Percentiles rank a stretch among this genome's conserved stretches.
Evolutionary conservation across 768 basidiomycete species (phyloP).

Genomic region (Lentinula sp.): DNA sequence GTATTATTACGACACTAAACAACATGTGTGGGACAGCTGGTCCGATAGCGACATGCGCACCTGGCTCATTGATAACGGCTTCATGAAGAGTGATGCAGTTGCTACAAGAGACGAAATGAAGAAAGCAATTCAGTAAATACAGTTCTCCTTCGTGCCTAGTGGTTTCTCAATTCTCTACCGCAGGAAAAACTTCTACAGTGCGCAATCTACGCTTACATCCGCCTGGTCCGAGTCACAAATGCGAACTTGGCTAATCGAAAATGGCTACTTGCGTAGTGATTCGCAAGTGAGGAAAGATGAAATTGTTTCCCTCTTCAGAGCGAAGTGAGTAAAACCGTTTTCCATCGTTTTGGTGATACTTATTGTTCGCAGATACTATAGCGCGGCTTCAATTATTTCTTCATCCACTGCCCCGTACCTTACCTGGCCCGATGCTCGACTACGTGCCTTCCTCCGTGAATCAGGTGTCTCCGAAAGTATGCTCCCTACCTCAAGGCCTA

Average conservation of each 20-base stretch:
- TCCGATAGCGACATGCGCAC: conserved; percentile 66
- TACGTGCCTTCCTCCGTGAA: conserved; percentile 86
- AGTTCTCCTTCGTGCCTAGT: background rate
- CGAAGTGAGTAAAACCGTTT: conserved; percentile 38
- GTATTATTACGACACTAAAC: conserved; percentile 65
- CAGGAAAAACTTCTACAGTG: conserved; percentile 65
- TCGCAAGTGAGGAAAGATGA: conserved; percentile 69
- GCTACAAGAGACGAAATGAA: conserved; percentile 69
- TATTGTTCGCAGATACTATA: conserved; percentile 33
- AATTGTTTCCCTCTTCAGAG: conserved; percentile 63
- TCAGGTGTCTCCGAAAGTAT: conserved; percentile 64
- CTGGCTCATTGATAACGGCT: conserved; percentile 73
- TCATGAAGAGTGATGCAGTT: conserved; percentile 67
- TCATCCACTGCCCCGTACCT: conserved; percentile 55
- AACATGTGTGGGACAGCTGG: conserved; percentile 64
- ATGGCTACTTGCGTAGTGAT: conserved; percentile 56
- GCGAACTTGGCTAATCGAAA: conserved; percentile 63
- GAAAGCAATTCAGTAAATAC: conserved; percentile 59
- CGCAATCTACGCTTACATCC: conserved; percentile 51
- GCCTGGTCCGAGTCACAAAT: conserved; percentile 76
- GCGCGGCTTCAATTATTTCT: background rate
- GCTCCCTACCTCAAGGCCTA: conserved; percentile 60
- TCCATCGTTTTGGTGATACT: background rate
- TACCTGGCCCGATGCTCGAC: conserved; percentile 88
- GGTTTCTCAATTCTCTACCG: background rate